phyloP scores from a whole-genome alignment of 495 filamentous ascomycete species.

The Penicillium soppii region DNA sequence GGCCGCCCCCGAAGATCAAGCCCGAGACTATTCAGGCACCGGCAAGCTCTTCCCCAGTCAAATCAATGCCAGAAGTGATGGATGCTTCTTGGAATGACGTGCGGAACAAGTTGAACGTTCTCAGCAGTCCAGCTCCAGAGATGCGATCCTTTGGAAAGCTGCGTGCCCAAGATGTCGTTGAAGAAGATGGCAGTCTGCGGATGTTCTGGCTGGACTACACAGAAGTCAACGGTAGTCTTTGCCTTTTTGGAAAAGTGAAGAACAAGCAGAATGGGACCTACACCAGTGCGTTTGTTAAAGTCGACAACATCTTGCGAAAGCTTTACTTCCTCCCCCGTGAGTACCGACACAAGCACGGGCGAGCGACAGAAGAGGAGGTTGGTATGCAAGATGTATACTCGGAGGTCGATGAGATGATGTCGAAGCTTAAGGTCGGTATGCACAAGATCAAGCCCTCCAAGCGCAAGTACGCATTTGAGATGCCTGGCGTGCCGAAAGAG shows the following conservation, averaged over 20 bases:
- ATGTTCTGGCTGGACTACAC: conserved; percentile 98
- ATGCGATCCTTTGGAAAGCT: conserved; percentile 71
- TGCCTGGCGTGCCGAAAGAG: conserved; percentile 82
- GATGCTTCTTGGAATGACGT: conserved; percentile 94
- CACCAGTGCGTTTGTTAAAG: conserved; percentile 91
- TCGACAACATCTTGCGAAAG: conserved; percentile 92
- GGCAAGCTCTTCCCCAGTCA: conserved; percentile 72
- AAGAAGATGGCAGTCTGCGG: conserved; percentile 85
- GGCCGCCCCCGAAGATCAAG: conserved; percentile 74
- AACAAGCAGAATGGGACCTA: conserved; percentile 78
- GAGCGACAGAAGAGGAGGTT: conserved; percentile 75
- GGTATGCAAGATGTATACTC: conserved; percentile 86
- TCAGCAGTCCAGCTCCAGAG: conserved; percentile 68
- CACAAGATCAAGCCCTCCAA: conserved; percentile 90
- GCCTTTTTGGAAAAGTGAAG: conserved; percentile 93
- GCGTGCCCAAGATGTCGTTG: conserved; percentile 73
- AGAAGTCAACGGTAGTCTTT: conserved; percentile 87
- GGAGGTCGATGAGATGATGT: conserved; percentile 85
- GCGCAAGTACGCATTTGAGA: conserved; percentile 94
- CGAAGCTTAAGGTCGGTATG: conserved; percentile 74
- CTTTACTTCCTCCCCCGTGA: conserved; percentile 89
- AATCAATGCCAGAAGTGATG: conserved; percentile 54
- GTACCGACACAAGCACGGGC: conserved; percentile 59
- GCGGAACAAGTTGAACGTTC: conserved; percentile 80
- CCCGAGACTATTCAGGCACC: conserved; percentile 66